Evolutionary conservation across 1,284 basidiomycete species (phyloP), one percentile per base, ranked within the genome.

Genomic region (Leccinum fuscescens): DNA sequence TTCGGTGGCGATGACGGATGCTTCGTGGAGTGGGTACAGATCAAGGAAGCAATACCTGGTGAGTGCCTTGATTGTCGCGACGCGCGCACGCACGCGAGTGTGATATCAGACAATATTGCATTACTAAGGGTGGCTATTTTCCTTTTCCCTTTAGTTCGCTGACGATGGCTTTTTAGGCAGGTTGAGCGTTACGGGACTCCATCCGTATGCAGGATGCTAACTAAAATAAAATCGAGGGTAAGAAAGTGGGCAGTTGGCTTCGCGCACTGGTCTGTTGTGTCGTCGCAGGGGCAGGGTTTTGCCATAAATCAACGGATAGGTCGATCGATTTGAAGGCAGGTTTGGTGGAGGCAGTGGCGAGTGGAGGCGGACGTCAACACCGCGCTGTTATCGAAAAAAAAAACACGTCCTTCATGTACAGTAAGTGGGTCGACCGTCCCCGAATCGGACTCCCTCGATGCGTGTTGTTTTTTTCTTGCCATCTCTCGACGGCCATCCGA

Each of bases 31-130:
- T 64, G 63, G 64, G 24, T 64, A 17, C 63, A 64, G 8, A 66
- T 66, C 35, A 66, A 66, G 57, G 52, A 57, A 7, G 33, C 54
- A 17, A 1, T 48, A 4, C 63, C 63, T 37, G 63, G 65, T 64
- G 54, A 64, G 63, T 6, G 12, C 37, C 49, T 3, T 27, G 49
- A 8, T 35, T 3, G 33, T 35, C 33, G 33, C 33, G 33, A 35
- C 33, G 33, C 33, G 33, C 1, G 33, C 33, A 35, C 33, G 33
- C 33, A 35, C 33, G 11, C 17, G 44, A 3, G 17, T 46, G 44
- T 46, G 44, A 46, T 46, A 20, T 46, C 6, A 12, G 44, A 46
- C 44, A 46, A 17, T 46, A 20, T 46, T 17, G 20, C n/a, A 15
- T 20, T n/a, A 29, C 27, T 27, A 27, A 46, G 44, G 44, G 44